Evolutionary conservation across 176 grass and related monocot genomes (phyloP).

Genomic region (Alloteropsis semialata): DNA sequence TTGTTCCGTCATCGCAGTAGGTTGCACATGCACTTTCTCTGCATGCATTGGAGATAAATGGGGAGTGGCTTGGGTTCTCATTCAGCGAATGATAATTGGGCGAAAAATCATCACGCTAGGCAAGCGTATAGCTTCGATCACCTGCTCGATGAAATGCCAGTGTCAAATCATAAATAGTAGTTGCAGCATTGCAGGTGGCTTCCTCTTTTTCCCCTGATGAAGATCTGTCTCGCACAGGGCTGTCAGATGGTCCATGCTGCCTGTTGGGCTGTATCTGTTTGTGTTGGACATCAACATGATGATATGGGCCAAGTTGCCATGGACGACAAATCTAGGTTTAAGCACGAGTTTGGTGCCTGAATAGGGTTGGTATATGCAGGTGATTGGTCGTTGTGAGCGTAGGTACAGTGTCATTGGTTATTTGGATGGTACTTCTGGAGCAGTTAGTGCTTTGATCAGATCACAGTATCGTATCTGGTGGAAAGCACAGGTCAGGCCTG

Average conservation of each 20-base stretch:
- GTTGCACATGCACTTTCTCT: too few relatives aligned
- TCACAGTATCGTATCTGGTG: background rate
- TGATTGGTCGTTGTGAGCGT: conserved; percentile 31
- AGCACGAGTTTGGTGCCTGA: conserved; percentile 1
- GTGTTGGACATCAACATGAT: conserved; percentile 14
- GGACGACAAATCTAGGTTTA: background rate
- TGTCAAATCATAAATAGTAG: background rate
- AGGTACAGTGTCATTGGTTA: conserved; percentile 15
- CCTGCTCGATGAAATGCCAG: conserved; percentile 33
- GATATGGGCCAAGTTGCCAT: background rate
- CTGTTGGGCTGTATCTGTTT: conserved; percentile 7
- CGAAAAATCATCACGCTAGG: background rate
- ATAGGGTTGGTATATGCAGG: conserved; percentile 31
- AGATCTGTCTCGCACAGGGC: conserved; percentile 6
- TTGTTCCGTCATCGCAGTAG: background rate
- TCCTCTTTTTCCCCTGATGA: conserved; percentile 9
- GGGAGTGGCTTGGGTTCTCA: background rate
- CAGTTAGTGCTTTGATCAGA: conserved; percentile 23
- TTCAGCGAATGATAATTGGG: background rate
- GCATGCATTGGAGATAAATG: background rate
- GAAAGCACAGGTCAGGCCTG: background rate
- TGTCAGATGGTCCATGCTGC: conserved; percentile 32
- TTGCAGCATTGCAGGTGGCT: conserved; percentile 3
- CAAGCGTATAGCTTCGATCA: background rate
- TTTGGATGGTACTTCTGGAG: background rate